Evolutionary conservation across 306 rosid genomes (phyloP), one percentile per base, ranked within the genome.

Genomic region (Inga leiocalycina): DNA sequence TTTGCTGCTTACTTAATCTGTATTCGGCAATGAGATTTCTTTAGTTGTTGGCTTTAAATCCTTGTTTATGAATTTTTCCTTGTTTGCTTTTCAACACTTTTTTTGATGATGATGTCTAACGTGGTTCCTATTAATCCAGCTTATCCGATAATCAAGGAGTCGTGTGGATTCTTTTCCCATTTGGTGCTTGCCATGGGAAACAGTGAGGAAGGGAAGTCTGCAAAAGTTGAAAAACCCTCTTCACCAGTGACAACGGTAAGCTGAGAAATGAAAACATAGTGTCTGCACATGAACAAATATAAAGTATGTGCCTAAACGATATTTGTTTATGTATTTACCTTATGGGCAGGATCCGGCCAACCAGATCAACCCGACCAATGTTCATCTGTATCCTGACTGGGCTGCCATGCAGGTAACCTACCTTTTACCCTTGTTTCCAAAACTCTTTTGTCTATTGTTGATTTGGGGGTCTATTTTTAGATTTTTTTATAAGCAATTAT

Each of bases 371-470:
- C 98, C 85, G 79, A 45, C 89, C 57, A 92, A 86, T 82, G 1
- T 90, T 71, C 94, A 94, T 68, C 93, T 90, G 67, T 92, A 92
- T 86, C 93, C 95, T 86, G 99, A 97, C 82, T 97, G 99, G 99
- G 92, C 94, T 67, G 88, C 99, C 62, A 91, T 97, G 98, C 99
- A 97, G 98, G 99, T 97, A 88, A 76, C 52, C 66, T 71, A 66
- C 45, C 77, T 70, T 56, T 71, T 79, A 9, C 76, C 75, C 56
- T 74, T 32, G 35, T 52, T 69, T 10, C 74, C 49, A 35, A 67
- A 35, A 19, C 65, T 80, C 49, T 70, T 79, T 70, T 79, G 39
- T 72, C 61, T 73, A 32, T 35, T 19, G 30, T 62, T 64, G 35
- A 43, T 30, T 64, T 51, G 49, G 74, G 37, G 72, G 43, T 71